phyloP scores from a whole-genome alignment of 83 land plant genomes.

The Picea abies region DNA sequence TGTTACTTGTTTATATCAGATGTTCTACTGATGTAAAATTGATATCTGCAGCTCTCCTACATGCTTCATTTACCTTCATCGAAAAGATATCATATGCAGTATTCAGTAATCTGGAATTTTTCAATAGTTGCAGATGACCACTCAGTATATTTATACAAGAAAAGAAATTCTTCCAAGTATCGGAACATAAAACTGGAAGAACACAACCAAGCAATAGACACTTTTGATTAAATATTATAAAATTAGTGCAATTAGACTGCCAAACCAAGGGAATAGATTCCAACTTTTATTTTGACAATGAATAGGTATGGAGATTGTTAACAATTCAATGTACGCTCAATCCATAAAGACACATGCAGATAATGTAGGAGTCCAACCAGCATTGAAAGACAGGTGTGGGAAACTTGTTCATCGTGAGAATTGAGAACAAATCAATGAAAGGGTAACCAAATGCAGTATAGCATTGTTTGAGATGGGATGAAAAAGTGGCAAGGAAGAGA shows the following conservation, averaged over 20 bases:
- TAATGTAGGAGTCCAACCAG: not conserved
- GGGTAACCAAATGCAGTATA: not conserved
- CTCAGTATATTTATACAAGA: not conserved
- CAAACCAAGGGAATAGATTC: not conserved
- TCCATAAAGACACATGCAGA: not conserved
- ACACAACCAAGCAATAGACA: not conserved
- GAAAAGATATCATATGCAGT: not conserved
- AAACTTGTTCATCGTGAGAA: not conserved
- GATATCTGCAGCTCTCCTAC: no score
- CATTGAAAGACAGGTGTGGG: not conserved
- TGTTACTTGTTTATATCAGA: no score
- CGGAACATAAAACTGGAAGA: not conserved
- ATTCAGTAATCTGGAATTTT: not conserved
- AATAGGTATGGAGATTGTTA: not conserved
- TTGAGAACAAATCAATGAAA: not conserved
- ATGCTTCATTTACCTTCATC: not conserved
- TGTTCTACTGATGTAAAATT: no score
- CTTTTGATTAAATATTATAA: not conserved
- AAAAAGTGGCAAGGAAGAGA: no score
- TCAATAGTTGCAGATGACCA: not conserved
- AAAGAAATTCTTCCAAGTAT: not conserved
- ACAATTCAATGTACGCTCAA: not conserved
- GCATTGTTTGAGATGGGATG: not conserved
- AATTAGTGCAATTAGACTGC: not conserved
- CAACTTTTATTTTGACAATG: not conserved